Evolutionary conservation across 345 rosid species (phyloP).

Genomic region (Euclidium syriacum): DNA sequence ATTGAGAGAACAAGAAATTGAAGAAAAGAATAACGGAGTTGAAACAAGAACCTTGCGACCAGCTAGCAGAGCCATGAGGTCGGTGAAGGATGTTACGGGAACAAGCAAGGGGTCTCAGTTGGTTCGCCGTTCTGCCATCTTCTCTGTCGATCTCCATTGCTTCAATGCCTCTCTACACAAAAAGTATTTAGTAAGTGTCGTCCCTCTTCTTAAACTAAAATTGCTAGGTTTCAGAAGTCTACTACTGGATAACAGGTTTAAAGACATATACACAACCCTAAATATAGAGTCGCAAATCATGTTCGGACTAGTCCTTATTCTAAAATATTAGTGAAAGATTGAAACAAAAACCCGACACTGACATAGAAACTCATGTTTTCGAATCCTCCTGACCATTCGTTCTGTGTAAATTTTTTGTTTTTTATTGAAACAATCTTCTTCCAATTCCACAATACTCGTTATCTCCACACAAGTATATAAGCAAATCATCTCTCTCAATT

Average conservation of each 20-base stretch:
- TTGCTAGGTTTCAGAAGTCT: not conserved
- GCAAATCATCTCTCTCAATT: too few species aligned
- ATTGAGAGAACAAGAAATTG: not conserved
- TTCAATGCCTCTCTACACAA: not conserved
- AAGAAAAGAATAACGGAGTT: not conserved
- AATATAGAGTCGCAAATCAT: too few species aligned
- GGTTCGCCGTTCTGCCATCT: constrained; percentile 62
- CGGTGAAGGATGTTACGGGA: constrained; percentile 73
- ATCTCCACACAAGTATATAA: not conserved
- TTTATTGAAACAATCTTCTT: not conserved
- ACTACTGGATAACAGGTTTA: not conserved
- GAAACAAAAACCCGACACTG: not conserved
- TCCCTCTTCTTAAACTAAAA: not conserved
- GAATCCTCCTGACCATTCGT: not conserved
- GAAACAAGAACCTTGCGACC: constrained; percentile 68
- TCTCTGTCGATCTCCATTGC: constrained; percentile 59
- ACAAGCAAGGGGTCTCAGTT: constrained; percentile 74
- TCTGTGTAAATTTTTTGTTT: not conserved
- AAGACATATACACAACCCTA: not conserved
- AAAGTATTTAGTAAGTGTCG: not conserved
- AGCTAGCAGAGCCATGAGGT: constrained; percentile 94
- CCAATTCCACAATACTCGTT: not conserved
- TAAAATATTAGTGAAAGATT: not conserved
- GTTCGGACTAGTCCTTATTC: too few species aligned
- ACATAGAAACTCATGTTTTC: not conserved